Base-by-base conservation (phyloP, 805 yeast species). In the Starmerella bombicola region DNA sequence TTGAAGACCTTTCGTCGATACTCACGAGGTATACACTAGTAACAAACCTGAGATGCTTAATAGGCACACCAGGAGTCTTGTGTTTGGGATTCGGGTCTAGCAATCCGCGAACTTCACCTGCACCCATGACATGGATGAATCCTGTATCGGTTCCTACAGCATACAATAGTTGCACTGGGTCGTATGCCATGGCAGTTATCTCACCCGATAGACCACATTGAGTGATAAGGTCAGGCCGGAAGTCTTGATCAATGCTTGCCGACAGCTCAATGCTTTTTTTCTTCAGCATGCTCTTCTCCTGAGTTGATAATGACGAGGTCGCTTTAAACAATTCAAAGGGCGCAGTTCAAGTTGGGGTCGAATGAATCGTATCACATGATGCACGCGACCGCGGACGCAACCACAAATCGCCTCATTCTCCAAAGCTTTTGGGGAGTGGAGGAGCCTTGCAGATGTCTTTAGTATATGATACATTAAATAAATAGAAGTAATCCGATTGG, bases 141-240 rank as follows among this genome's bases (percentile, higher is more conserved):
- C 85, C 82, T 6, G 62, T 55, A 28, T 69, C 75, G 0, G 95
- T 84, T 3, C 85, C 78, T 0, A 84, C 64, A 0, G 95, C 96
- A 52, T 85, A 60, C 21, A 91, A 66, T 40, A 91, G 74, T 59
- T 91, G 98, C 1, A 82, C 76, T 3, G 93, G 93, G 57, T 91
- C 97, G 60, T 69, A 81, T 0, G 91, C 93, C 30, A 76, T 56
- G 0, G 82, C 74, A 26, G 73, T 63, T 7, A 81, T 71, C 12
- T 70, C 69, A 10, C 93, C 88, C 15, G 69, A 65, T 25, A 79
- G 54, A 2, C 91, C 91, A 52, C 72, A 76, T 5, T 60, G 49
- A 8, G 62, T 62, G 32, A 64, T 50, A 30, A 49, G 41, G 25
- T 55, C 57, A 3, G 56, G 57, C 16, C 43, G 45, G 40, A 55